Conservation (phyloP, 2,329 filamentous ascomycete genomes). For the Colletotrichum abscissum region DNA sequence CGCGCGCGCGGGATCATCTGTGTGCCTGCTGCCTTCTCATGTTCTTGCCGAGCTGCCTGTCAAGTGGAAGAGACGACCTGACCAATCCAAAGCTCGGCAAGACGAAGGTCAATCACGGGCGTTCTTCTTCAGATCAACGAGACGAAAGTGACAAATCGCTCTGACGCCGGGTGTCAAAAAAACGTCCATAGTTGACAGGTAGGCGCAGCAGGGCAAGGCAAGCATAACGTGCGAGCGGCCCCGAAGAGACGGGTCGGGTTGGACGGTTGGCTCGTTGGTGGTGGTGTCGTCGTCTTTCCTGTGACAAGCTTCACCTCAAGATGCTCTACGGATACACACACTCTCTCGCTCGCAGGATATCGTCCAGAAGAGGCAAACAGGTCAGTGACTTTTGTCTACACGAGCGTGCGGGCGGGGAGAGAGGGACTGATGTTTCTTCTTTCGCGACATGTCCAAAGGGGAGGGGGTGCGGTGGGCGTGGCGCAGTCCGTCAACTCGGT, state of each 20-base stretch:
- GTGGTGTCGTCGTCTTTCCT: not conserved
- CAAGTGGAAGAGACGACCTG: not conserved
- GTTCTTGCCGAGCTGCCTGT: slow-evolving; percentile 11
- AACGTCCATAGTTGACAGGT: slow-evolving; percentile 29
- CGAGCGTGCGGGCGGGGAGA: slow-evolving; percentile 7
- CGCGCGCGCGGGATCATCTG: not conserved
- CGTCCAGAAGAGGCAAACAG: slow-evolving; percentile 32
- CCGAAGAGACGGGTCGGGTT: not conserved
- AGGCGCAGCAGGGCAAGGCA: not conserved
- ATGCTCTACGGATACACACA: not conserved
- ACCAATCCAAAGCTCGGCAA: slow-evolving; percentile 22
- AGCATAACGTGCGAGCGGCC: not conserved
- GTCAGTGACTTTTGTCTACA: slow-evolving; percentile 2
- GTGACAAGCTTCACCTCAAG: slow-evolving; percentile 33
- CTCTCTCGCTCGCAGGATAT: slow-evolving; percentile 20
- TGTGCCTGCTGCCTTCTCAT: slow-evolving; percentile 10
- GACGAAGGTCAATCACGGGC: slow-evolving; percentile 9
- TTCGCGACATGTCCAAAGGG: slow-evolving; percentile 24
- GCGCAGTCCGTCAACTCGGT: slow-evolving; percentile 19
- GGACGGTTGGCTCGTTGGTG: not conserved
- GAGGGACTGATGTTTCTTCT: slow-evolving; percentile 29
- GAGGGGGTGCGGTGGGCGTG: slow-evolving; percentile 22
- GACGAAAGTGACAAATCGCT: slow-evolving; percentile 21
- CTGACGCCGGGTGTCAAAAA: slow-evolving; percentile 25
- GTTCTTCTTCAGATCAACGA: not conserved